A percentile compares a stretch with the other conserved stretches of the same genome.
Evolutionary conservation across 768 basidiomycete species (phyloP).

Genomic region (Dioszegia aurantiaca): DNA sequence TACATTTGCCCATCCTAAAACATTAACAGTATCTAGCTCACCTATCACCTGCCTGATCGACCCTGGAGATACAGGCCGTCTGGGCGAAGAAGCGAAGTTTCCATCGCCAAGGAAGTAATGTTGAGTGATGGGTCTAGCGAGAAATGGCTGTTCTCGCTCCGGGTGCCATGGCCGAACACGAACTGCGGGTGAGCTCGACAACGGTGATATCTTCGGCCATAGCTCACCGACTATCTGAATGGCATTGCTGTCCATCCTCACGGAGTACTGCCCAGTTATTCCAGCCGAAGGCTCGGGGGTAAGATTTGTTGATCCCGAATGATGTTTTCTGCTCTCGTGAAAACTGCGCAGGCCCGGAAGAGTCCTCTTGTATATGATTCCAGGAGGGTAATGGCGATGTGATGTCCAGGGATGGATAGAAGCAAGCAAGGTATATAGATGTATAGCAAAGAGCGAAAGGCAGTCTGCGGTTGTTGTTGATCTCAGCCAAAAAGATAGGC

Average conservation of each 20-base stretch:
- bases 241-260: conserved; percentile 38
- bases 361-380: no score
- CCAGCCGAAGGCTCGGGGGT: no score
- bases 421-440: no score
- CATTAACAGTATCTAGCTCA: conserved; percentile 21
- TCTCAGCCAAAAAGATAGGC: conserved; percentile 4
- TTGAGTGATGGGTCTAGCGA: conserved; percentile 62
- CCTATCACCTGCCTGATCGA: conserved; percentile 49
- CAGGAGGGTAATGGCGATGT: no score
- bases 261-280: no score
- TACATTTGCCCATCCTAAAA: not conserved
- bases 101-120: conserved; percentile 75
- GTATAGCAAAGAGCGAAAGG: not conserved
- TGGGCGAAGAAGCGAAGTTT: conserved; percentile 60
- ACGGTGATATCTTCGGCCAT: no score
- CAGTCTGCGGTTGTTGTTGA: conserved; percentile 5
- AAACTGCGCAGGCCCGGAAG: no score
- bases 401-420: no score
- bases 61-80: conserved; percentile 28
- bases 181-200: no score
- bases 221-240: conserved; percentile 49
- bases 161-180: conserved; percentile 83
- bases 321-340: no score
- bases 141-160: conserved; percentile 80
- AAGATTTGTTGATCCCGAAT: no score